Evolutionary conservation across 169 alveolate species (phyloP), one percentile per base, ranked within the genome.

Genomic region (Besnoitia besnoiti): DNA sequence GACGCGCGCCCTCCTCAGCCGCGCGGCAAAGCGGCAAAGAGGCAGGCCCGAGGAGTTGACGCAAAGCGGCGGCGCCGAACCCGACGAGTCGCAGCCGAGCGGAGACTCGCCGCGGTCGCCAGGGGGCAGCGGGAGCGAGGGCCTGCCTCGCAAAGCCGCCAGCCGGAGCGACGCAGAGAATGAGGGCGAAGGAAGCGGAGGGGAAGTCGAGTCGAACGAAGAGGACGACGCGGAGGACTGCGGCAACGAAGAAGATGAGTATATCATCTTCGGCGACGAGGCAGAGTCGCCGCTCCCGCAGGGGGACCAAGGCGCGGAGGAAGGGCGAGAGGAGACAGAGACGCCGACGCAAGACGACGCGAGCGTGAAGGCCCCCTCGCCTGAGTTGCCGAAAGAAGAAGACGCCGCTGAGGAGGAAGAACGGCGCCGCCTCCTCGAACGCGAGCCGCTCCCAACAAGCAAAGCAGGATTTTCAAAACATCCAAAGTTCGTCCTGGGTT

Each of bases 391-490:
- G n/a, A n/a, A n/a, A n/a, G n/a, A n/a, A n/a, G n/a, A n/a, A n/a
- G n/a, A 16, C 10, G 79, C 1, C 21, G 84, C 91, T 3, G 91
- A 85, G 62, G 91, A 85, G 59, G n/a, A 19, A 27, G 91, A 85
- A 46, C 16, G 84, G 40, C 80, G 37, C 19, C 85, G 40, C 4
- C 91, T 85, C 33, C 14, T 85, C 37, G 91, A 75, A 0, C 51
- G 61, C 55, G 91, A 85, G 62, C 91, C 91, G 7, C 91, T 85
- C 37, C 91, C 91, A 39, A 85, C 91, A 33, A 37, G 80, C 47
- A 75, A 75, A 24, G 33, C 80, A 5, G 91, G 91, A 19, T 85
- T 85, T 42, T 30, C 30, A 39, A 49, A 59, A 40, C 62, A 75
- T 46, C 91, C 91, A 33, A 85, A 85, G 42, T 85, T 85, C 42